Conservation (phyloP, 495 filamentous ascomycete genomes). For the Durotheca rogersii region DNA sequence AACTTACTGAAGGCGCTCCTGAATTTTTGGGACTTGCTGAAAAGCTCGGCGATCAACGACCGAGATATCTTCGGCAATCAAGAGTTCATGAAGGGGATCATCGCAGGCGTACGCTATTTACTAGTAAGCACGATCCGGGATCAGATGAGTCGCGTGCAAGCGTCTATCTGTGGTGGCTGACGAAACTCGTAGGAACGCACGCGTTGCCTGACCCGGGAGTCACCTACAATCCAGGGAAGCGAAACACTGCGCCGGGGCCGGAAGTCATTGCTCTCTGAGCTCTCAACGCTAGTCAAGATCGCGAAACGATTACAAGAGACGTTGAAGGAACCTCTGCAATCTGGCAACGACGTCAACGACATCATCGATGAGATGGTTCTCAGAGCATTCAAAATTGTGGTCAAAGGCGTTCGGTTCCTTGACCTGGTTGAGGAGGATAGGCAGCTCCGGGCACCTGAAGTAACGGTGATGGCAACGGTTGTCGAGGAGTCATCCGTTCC, state of each 20-base stretch:
- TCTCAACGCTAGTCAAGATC: conserved; percentile 83
- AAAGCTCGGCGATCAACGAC: conserved; percentile 63
- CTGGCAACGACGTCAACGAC: conserved; percentile 65
- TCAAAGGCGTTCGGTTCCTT: conserved; percentile 85
- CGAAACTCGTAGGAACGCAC: conserved; percentile 70
- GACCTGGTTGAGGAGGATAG: conserved; percentile 80
- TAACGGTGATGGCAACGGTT: conserved; percentile 60
- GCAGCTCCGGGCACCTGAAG: conserved; percentile 49
- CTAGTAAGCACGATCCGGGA: conserved; percentile 61
- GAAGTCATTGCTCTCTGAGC: conserved; percentile 83
- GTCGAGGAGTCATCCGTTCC: conserved; percentile 63
- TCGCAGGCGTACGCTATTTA: conserved; percentile 87
- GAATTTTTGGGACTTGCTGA: conserved; percentile 88
- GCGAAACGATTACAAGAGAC: conserved; percentile 78
- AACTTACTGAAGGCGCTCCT: conserved; percentile 82
- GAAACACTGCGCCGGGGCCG: conserved; percentile 77
- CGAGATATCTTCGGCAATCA: conserved; percentile 77
- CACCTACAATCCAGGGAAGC: conserved; percentile 67
- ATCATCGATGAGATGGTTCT: conserved; percentile 89
- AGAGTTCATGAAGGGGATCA: conserved; percentile 86
- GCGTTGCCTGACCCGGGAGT: conserved; percentile 81
- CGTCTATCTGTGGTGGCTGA: no score
- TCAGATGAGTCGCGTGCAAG: not conserved
- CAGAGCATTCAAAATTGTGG: conserved; percentile 92
- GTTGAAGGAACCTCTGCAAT: conserved; percentile 41